Conservation (phyloP, 306 rosid species). For the Malus asiatica region DNA sequence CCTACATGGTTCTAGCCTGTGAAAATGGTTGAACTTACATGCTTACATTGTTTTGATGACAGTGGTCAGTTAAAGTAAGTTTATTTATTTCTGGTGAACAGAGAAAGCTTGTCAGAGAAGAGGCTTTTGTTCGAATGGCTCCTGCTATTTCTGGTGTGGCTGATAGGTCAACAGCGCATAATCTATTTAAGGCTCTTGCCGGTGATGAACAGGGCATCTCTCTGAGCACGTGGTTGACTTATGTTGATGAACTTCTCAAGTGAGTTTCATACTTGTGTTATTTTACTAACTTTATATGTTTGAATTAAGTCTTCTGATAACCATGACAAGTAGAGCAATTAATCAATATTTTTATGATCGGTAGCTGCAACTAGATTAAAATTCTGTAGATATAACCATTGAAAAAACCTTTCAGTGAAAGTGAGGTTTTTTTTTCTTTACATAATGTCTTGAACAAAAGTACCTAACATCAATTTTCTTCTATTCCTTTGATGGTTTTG, state of each 20-base stretch:
- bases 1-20: neutral
- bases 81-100: slow-evolving; percentile 31
- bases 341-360: neutral
- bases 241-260: slow-evolving; percentile 75
- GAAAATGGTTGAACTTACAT: neutral
- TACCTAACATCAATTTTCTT: neutral
- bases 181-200: slow-evolving; percentile 77
- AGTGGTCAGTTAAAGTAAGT: slow-evolving; percentile 1
- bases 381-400: neutral
- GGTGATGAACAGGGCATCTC: slow-evolving; percentile 74
- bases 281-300: neutral
- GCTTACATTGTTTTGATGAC: neutral
- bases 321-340: neutral
- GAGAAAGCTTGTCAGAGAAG: slow-evolving; percentile 68
- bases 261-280: slow-evolving; percentile 30
- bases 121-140: slow-evolving; percentile 83
- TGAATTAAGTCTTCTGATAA: neutral
- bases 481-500: neutral
- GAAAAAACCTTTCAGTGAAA: neutral
- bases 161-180: slow-evolving; percentile 69
- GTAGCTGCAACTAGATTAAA: neutral
- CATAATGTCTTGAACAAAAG: neutral
- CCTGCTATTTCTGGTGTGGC: slow-evolving; percentile 81
- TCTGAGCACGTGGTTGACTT: slow-evolving; percentile 68
- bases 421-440: neutral